Evolutionary conservation across 208 protist genomes (phyloP).

Genomic region (Trypanosoma grayi): DNA sequence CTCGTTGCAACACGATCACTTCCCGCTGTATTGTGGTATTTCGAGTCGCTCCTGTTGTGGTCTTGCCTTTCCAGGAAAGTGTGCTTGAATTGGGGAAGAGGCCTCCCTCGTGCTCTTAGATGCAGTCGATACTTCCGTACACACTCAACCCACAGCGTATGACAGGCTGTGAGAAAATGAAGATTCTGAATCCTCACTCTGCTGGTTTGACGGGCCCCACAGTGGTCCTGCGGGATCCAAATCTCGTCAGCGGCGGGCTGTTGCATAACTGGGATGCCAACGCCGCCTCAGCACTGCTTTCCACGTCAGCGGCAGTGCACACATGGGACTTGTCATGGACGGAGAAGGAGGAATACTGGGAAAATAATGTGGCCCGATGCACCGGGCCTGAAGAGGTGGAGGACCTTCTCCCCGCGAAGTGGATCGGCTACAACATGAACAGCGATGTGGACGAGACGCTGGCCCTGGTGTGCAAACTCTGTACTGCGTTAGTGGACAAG

Average conservation of each 20-base stretch:
- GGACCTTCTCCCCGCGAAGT: constrained; percentile 78
- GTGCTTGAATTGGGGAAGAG: neutral
- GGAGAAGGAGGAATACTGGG: constrained; percentile 76
- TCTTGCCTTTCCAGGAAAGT: too few species aligned
- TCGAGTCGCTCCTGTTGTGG: too few species aligned
- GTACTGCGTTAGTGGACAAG: constrained; percentile 82
- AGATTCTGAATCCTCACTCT: constrained; percentile 71
- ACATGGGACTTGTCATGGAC: constrained; percentile 85
- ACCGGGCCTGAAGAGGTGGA: constrained; percentile 84
- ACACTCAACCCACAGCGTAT: constrained; percentile 81
- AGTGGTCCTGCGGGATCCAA: constrained; percentile 51
- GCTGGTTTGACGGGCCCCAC: constrained; percentile 61
- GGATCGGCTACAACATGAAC: constrained; percentile 83
- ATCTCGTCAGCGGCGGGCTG: constrained; percentile 66
- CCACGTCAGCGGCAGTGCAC: constrained; percentile 46
- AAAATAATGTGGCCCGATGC: constrained; percentile 68
- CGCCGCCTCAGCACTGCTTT: constrained; percentile 56
- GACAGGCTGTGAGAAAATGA: constrained; percentile 69
- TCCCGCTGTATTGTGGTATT: too few species aligned
- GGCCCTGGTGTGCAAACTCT: constrained; percentile 85
- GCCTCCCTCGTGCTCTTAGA: neutral
- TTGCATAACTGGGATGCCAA: constrained; percentile 84
- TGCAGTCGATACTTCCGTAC: constrained; percentile 86
- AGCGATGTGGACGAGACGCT: constrained; percentile 85
- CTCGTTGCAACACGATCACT: too few species aligned